Evolutionary conservation across 2,329 filamentous ascomycete species (phyloP), one percentile per base, ranked within the genome.

Genomic region (Aspergillus ibericus): DNA sequence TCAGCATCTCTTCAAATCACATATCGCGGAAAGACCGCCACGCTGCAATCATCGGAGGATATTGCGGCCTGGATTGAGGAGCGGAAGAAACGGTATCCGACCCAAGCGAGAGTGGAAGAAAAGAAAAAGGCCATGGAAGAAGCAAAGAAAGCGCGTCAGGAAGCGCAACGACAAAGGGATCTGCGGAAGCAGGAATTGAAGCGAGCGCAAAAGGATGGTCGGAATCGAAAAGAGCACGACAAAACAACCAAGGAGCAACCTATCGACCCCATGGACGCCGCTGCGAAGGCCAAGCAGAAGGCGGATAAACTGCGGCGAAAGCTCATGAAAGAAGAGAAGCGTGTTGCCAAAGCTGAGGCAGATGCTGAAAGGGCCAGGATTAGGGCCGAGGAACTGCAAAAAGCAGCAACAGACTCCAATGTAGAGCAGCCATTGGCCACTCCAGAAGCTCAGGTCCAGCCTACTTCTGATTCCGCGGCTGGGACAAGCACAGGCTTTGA

Each of bases 21-120:
- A 56, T 84, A 85, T 66, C 79, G 81, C 63, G 83, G 83, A n/a
- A 73, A 80, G 66, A 79, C 83, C 46, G 71, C 83, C 3, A 81
- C 78, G 0, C 71, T 88, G 22, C 79, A 80, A 55, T 81, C 80
- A 6, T 72, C 82, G 15, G 84, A 85, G 59, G 92, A 97, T 69
- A 82, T 97, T 56, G 83, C 86, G 22, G 85, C 86, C 6, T 98
- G 92, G 86, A 85, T 96, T 62, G 86, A 86, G 51, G 92, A 96
- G 73, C 86, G 93, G 59, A 89, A 83, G 70, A 88, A 86, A 64
- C 88, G 88, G 53, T 98, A 85, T 72, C 93, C 93, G 1, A 97
- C 93, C 2, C 85, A 86, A 72, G 85, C 85, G 59, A 87, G 90
- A 56, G 81, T 74, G 27, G 73, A 85, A 63, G 84, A 86, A 69